Evolutionary conservation across 1,139 yeast genomes (phyloP).

Genomic region (Trichomonascaceae sp.): DNA sequence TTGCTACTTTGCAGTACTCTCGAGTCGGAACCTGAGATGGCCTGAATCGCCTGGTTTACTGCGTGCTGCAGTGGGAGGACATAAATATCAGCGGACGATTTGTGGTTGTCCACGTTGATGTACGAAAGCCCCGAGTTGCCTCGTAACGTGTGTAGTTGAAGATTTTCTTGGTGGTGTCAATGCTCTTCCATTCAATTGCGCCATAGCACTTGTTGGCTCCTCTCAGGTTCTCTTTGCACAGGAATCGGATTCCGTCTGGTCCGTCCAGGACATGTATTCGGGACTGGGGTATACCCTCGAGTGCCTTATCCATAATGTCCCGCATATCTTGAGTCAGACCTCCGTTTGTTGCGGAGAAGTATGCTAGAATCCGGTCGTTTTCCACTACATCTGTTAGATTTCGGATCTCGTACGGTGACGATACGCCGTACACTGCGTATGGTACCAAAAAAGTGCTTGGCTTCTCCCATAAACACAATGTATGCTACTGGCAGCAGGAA

Average conservation of each 20-base stretch:
- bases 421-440: constrained; percentile 22
- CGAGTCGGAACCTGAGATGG: constrained; percentile 11
- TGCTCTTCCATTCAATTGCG: constrained; percentile 24
- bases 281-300: constrained; percentile 17
- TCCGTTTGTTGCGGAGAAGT: constrained; percentile 13
- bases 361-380: constrained; percentile 16
- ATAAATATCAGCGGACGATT: constrained; percentile 19
- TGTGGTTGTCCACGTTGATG: constrained; percentile 15
- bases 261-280: constrained; percentile 16
- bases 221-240: constrained; percentile 22
- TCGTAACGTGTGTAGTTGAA: constrained; percentile 26
- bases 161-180: constrained; percentile 12
- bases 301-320: constrained; percentile 21
- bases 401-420: constrained; percentile 16
- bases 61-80: constrained; percentile 28
- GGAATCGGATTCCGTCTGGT: constrained; percentile 15
- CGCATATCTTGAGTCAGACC: constrained; percentile 12
- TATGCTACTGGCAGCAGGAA: constrained; percentile 22
- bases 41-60: constrained; percentile 23
- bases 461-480: constrained; percentile 21
- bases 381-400: constrained; percentile 16
- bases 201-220: constrained; percentile 25
- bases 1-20: not conserved
- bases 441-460: constrained; percentile 22
- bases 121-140: constrained; percentile 22